A percentile compares a stretch with the other conserved stretches of the same genome.
phyloP scores from a whole-genome alignment of 2,329 filamentous ascomycete species.

The Didymella sp. region DNA sequence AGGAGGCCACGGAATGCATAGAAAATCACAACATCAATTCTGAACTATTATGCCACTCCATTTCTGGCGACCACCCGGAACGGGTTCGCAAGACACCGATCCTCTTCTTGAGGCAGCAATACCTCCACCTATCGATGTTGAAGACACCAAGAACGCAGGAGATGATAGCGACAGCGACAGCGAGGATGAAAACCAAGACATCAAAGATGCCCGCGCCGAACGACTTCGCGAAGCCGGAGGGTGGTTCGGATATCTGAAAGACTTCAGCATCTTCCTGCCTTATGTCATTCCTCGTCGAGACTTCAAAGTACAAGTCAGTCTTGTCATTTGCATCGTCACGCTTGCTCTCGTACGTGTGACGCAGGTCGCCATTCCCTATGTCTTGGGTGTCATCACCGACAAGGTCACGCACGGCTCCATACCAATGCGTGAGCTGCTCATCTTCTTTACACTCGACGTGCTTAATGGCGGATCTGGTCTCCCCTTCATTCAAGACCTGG shows the following conservation, averaged over 20 bases:
- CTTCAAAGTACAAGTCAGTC: constrained; percentile 68
- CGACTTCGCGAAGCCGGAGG: constrained; percentile 73
- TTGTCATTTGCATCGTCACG: constrained; percentile 69
- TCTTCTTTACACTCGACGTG: constrained; percentile 58
- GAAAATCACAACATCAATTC: not conserved
- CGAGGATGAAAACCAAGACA: constrained; percentile 37
- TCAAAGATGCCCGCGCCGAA: constrained; percentile 55
- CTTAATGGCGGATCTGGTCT: constrained; percentile 52
- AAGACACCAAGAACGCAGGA: not conserved
- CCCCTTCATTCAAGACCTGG: constrained; percentile 54
- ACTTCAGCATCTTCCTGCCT: constrained; percentile 75
- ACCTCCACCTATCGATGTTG: constrained; percentile 1
- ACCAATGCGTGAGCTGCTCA: constrained; percentile 57
- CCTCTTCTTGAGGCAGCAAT: constrained; percentile 20
- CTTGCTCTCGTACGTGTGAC: constrained; percentile 72
- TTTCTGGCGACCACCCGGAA: constrained; percentile 15
- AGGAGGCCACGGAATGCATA: not conserved
- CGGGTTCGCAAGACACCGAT: constrained; percentile 17
- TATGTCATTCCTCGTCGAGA: constrained; percentile 77
- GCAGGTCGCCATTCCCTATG: constrained; percentile 75
- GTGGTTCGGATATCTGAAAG: constrained; percentile 76
- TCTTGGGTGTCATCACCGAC: constrained; percentile 78
- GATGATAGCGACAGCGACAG: constrained; percentile 3
- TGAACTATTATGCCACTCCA: constrained; percentile 11
- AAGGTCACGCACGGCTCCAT: constrained; percentile 61